Evolutionary conservation across 1,139 yeast species (phyloP).

Genomic region (Komagataea norvegica): DNA sequence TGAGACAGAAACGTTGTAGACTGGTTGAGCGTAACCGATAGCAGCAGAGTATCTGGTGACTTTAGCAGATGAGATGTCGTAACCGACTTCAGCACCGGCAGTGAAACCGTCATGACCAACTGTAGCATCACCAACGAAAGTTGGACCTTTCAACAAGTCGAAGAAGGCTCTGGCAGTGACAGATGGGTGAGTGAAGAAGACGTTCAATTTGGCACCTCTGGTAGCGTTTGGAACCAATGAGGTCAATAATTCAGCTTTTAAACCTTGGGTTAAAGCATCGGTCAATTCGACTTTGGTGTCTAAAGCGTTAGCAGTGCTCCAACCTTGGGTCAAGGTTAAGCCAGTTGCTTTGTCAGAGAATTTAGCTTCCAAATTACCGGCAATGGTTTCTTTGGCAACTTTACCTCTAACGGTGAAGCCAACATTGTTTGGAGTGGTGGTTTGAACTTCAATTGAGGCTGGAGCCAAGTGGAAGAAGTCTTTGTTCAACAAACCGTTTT

Average conservation of each 20-base stretch:
- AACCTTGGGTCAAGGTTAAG: constrained; percentile 91
- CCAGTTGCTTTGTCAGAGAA: constrained; percentile 93
- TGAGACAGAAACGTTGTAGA: constrained; percentile 83
- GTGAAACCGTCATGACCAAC: constrained; percentile 95
- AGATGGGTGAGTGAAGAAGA: constrained; percentile 88
- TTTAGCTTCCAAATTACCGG: constrained; percentile 89
- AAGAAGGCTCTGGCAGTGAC: constrained; percentile 94
- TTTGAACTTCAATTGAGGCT: constrained; percentile 83
- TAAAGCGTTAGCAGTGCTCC: constrained; percentile 92
- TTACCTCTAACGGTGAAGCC: constrained; percentile 93
- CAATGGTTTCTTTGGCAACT: constrained; percentile 76
- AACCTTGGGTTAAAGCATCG: constrained; percentile 91
- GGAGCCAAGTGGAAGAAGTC: constrained; percentile 93
- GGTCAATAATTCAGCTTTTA: constrained; percentile 89
- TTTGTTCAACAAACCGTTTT: constrained; percentile 83
- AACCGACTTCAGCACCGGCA: constrained; percentile 96
- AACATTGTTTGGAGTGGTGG: constrained; percentile 95
- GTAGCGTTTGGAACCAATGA: constrained; percentile 83
- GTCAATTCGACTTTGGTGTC: constrained; percentile 91
- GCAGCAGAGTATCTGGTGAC: constrained; percentile 94
- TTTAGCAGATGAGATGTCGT: constrained; percentile 89
- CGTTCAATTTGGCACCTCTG: constrained; percentile 86
- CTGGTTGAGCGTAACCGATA: constrained; percentile 86
- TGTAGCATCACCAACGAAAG: constrained; percentile 91
- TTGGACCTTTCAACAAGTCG: constrained; percentile 92